A percentile compares a stretch with the other conserved stretches of the same genome.
phyloP scores from a whole-genome alignment of 164 flowering plant genomes.

The grape (Vitis vinifera) region DNA sequence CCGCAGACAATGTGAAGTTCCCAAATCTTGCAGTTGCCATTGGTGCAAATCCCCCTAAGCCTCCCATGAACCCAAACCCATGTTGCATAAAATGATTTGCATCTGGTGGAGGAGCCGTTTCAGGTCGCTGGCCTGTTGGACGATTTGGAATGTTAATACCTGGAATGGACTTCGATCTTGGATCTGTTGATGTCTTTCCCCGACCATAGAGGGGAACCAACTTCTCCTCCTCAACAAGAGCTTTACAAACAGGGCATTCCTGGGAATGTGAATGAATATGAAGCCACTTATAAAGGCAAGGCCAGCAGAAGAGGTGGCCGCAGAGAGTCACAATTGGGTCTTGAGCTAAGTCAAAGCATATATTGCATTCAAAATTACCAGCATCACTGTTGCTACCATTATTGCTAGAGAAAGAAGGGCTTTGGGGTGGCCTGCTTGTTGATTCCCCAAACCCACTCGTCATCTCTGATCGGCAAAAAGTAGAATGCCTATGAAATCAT shows the following conservation, averaged over 20 bases:
- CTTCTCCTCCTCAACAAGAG: conserved; percentile 56
- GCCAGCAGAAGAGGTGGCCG: conserved; percentile 77
- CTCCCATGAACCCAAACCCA: conserved; percentile 46
- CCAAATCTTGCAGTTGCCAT: conserved; percentile 50
- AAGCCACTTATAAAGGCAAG: conserved; percentile 69
- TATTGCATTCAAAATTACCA: conserved; percentile 64
- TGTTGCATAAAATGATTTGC: conserved; percentile 31
- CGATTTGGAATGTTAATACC: conserved; percentile 52
- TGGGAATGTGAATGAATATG: conserved; percentile 47
- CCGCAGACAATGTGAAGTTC: conserved; percentile 53
- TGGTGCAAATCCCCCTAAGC: conserved; percentile 46
- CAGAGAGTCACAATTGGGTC: conserved; percentile 68
- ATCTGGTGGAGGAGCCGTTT: conserved; percentile 49
- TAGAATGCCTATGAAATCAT: not conserved
- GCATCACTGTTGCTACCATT: conserved; percentile 32
- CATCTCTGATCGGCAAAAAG: conserved; percentile 18
- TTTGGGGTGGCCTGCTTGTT: conserved; percentile 38
- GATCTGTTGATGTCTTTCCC: conserved; percentile 55
- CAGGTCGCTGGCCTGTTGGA: conserved; percentile 70
- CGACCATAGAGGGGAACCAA: conserved; percentile 68
- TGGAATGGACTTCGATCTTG: conserved; percentile 57
- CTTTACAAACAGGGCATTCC: conserved; percentile 75
- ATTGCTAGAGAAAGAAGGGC: conserved; percentile 29
- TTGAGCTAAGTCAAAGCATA: conserved; percentile 70
- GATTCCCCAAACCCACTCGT: conserved; percentile 50